Evolutionary conservation across 1,139 yeast species (phyloP).

Genomic region (Scheffersomyces illinoinensis): DNA sequence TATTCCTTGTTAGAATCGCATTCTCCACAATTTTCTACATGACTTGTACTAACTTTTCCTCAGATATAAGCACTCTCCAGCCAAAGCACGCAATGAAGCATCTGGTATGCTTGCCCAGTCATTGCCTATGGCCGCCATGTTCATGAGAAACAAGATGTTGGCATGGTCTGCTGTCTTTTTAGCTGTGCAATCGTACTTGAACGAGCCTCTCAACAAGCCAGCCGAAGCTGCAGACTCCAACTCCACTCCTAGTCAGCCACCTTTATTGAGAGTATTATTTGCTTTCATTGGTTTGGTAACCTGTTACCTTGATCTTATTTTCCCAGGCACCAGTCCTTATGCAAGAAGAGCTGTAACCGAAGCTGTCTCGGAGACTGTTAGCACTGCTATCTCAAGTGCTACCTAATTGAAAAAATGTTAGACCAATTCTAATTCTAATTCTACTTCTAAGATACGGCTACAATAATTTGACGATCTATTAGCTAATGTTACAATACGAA

Average conservation of each 20-base stretch:
- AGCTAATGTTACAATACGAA: conserved; percentile 1
- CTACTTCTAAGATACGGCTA: background rate
- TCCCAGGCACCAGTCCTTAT: conserved; percentile 38
- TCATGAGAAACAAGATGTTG: conserved; percentile 52
- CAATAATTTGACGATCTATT: background rate
- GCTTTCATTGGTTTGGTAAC: conserved; percentile 48
- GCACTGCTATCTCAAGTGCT: conserved; percentile 19
- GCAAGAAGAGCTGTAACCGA: conserved; percentile 21
- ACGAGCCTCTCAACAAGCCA: conserved; percentile 46
- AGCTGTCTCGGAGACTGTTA: conserved; percentile 19
- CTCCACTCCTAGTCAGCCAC: conserved; percentile 38
- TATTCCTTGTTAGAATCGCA: background rate
- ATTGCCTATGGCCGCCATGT: conserved; percentile 72
- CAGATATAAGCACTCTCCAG: conserved; percentile 51
- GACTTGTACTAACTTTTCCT: background rate
- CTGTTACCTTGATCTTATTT: conserved; percentile 53
- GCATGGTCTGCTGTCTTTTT: conserved; percentile 60
- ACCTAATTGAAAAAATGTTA: conserved; percentile 2
- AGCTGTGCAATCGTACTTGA: conserved; percentile 50
- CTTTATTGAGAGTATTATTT: conserved; percentile 46
- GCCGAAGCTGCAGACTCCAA: conserved; percentile 18
- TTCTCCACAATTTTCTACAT: background rate
- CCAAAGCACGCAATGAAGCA: conserved; percentile 49
- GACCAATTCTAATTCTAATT: background rate
- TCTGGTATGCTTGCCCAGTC: conserved; percentile 54